Evolutionary conservation across 257 asterid genomes (phyloP).

Genomic region (Nicotiana obtusifolia): DNA sequence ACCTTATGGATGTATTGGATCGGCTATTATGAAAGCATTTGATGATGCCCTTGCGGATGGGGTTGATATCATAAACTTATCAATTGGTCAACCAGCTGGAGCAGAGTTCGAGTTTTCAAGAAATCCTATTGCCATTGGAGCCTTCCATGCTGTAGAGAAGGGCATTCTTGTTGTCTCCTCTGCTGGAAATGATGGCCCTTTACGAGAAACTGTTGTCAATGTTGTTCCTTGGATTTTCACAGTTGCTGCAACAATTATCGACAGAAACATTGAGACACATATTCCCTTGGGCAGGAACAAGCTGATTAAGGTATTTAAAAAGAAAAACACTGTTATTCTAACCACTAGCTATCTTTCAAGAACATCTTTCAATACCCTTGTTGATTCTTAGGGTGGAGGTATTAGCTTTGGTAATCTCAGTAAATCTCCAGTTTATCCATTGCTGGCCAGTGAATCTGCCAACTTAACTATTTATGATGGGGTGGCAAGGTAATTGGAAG

Average conservation of each 20-base stretch:
- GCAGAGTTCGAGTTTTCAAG: conserved; percentile 19
- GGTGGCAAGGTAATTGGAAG: neutral
- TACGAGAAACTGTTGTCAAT: conserved; percentile 37
- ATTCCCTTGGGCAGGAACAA: conserved; percentile 45
- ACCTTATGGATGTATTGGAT: conserved; percentile 42
- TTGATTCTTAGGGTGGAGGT: neutral
- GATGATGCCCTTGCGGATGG: neutral
- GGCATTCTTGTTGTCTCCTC: conserved; percentile 60
- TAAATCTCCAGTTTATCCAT: neutral
- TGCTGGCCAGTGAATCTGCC: neutral
- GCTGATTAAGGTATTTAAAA: conserved; percentile 46
- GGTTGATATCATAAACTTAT: conserved; percentile 30
- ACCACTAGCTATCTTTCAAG: neutral
- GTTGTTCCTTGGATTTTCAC: conserved; percentile 80
- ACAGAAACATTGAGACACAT: conserved; percentile 50
- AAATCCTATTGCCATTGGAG: conserved; percentile 60
- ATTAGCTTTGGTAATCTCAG: neutral
- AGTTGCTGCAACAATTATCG: conserved; percentile 70
- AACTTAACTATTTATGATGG: neutral
- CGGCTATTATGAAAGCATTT: conserved; percentile 46
- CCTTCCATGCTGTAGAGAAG: conserved; percentile 55
- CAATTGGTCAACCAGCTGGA: conserved; percentile 39
- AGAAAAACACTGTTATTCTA: neutral
- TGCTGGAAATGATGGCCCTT: conserved; percentile 66
- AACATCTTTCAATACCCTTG: neutral